phyloP scores from a whole-genome alignment of 2,329 filamentous ascomycete species.

The Colletotrichum filicis region DNA sequence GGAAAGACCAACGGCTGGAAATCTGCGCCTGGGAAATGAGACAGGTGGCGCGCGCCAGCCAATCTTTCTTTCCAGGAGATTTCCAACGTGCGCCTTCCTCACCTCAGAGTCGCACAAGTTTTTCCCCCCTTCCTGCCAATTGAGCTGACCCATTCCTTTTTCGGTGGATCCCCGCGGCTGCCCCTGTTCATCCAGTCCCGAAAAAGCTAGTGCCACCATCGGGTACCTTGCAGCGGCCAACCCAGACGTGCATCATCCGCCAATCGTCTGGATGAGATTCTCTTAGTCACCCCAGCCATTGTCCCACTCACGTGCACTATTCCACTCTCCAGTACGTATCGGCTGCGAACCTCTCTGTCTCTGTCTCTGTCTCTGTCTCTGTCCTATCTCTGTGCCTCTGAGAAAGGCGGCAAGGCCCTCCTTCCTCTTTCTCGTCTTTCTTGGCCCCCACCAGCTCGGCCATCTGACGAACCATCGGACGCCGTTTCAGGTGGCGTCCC shows the following conservation, averaged over 20 bases:
- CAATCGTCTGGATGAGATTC: constrained; percentile 17
- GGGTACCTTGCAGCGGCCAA: constrained; percentile 34
- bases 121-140: background rate
- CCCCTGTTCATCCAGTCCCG: background rate
- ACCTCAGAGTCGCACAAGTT: background rate
- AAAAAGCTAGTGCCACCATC: background rate
- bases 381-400: too few relatives aligned
- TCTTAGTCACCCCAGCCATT: background rate
- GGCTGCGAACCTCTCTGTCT: background rate
- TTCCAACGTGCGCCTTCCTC: constrained; percentile 10
- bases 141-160: background rate
- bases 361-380: too few relatives aligned
- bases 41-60: constrained; percentile 11
- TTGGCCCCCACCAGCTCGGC: background rate
- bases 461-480: constrained; percentile 32
- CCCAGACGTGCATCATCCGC: constrained; percentile 28
- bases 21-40: constrained; percentile 31
- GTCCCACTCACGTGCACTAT: background rate
- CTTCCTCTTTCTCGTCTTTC: background rate
- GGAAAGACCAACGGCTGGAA: constrained; percentile 29
- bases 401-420: background rate
- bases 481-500: constrained; percentile 21
- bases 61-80: constrained; percentile 19
- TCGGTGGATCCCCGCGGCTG: background rate
- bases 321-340: background rate